These are phyloP conservation scores for Cordyceps javanica DNA, from an alignment of 2,329 filamentous ascomycete species.

Conservation along the genomic window DNA sequence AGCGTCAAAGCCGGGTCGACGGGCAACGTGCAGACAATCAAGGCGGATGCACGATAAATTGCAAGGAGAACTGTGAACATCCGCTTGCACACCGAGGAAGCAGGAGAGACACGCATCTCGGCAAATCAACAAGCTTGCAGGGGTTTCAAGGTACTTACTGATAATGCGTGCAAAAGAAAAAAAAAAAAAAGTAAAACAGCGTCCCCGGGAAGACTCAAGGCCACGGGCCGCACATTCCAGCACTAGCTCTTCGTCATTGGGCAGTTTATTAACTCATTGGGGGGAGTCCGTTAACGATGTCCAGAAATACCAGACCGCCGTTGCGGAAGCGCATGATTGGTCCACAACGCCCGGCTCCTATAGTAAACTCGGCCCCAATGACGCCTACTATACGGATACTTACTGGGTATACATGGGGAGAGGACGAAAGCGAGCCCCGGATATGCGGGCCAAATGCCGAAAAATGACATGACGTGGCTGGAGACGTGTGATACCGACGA, in stretches of 20 bases:
- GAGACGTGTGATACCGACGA: background rate
- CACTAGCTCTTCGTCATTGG: background rate
- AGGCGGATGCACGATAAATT: too few relatives aligned
- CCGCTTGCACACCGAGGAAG: too few relatives aligned
- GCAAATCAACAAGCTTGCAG: background rate
- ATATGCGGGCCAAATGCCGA: conserved; percentile 6
- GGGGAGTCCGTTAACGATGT: background rate
- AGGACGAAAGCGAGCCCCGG: background rate
- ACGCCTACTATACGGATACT: too few relatives aligned
- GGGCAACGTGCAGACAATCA: too few relatives aligned
- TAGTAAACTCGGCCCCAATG: background rate
- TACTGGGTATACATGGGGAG: background rate
- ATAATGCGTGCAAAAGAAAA: background rate
- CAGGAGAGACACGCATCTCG: conserved; percentile 1
- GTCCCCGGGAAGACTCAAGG: background rate
- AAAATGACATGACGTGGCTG: conserved; percentile 2
- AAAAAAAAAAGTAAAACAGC: background rate
- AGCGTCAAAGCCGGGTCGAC: too few relatives aligned
- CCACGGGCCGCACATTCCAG: conserved; percentile 2
- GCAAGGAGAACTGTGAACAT: too few relatives aligned
- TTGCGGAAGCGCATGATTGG: background rate
- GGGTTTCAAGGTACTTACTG: background rate
- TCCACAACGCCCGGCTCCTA: background rate
- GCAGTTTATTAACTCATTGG: too few relatives aligned
- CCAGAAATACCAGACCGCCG: background rate